Evolutionary conservation across 768 basidiomycete genomes (phyloP), one percentile per base, ranked within the genome.

Genomic region (Termitomyces sp.): DNA sequence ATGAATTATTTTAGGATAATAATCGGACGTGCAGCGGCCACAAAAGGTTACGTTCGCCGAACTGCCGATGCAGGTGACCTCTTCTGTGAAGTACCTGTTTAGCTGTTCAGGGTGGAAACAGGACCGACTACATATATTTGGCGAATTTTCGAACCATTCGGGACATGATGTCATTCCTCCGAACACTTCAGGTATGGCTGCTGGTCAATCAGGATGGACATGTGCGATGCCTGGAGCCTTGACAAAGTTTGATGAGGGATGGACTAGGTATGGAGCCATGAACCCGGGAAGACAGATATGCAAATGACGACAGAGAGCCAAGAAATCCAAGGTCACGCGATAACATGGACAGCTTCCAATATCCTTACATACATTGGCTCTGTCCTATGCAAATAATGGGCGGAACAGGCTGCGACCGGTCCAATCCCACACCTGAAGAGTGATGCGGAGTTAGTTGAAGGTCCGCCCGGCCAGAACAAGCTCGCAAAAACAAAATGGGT

Each of bases 21-120:
- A 19, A 44, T 34, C 3, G 41, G 49, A 32, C 53, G 57, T 57
- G 55, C 24, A 48, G 51, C 32, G 45, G 24, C 10, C n/a, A 41
- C 49, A 40, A 42, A 42, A 43, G 47, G 51, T 60, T 57, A 60
- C 57, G 43, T 58, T 58, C 47, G 45, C 24, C 26, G 30, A 17
- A 46, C 45, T 46, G 32, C n/a, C n/a, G 7, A 41, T 19, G 2
- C 40, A 41, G 19, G 15, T 48, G 47, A 48, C 34, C 47, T 37
- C 19, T 21, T 15, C 14, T 19, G 19, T 21, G 0, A 5, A 37
- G 30, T 12, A 11, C n/a, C 45, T 46, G 28, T 19, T 30, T n/a
- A 46, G 45, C 15, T 19, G 10, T 30, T 8, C 45, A 46, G 12
- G 30, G 32, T 34, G 14, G 14, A 21, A 34, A 34, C 30, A 34